These are phyloP conservation scores for Talaromyces borbonicus DNA, from an alignment of 495 filamentous ascomycete species.

Conservation along the genomic window DNA sequence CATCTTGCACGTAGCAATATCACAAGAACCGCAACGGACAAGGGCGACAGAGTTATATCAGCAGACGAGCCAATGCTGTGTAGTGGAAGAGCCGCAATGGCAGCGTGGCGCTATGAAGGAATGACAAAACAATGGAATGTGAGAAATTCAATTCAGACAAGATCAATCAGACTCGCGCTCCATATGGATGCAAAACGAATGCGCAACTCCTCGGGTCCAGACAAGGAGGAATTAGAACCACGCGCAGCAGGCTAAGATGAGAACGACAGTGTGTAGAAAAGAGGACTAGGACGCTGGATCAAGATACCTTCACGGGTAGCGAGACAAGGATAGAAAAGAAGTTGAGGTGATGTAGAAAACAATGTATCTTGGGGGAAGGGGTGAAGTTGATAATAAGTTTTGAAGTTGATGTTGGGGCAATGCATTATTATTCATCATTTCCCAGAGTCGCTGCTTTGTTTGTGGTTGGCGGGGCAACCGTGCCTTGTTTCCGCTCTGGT, in stretches of 20 bases:
- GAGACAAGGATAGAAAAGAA: background rate
- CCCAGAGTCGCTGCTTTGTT: conserved; percentile 1
- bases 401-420: no score
- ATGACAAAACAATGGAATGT: conserved; percentile 1
- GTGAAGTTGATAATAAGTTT: background rate
- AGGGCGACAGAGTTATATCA: no score
- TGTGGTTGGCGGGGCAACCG: conserved; percentile 6
- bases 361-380: background rate
- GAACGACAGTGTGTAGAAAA: no score
- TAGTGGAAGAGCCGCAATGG: background rate
- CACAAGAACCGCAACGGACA: no score
- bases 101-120: background rate
- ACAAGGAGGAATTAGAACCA: no score
- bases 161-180: background rate
- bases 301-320: background rate
- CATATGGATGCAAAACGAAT: conserved; percentile 3
- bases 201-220: no score
- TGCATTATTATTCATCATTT: no score
- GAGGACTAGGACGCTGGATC: no score
- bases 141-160: background rate
- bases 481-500: background rate
- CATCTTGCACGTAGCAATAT: conserved; percentile 39
- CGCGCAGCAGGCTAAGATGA: no score
- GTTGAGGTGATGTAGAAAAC: background rate
- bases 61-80: background rate